These are phyloP conservation scores for Actinomortierella wolfii DNA, from an alignment of 371 early-diverging fungal genomes.

Conservation along the genomic window DNA sequence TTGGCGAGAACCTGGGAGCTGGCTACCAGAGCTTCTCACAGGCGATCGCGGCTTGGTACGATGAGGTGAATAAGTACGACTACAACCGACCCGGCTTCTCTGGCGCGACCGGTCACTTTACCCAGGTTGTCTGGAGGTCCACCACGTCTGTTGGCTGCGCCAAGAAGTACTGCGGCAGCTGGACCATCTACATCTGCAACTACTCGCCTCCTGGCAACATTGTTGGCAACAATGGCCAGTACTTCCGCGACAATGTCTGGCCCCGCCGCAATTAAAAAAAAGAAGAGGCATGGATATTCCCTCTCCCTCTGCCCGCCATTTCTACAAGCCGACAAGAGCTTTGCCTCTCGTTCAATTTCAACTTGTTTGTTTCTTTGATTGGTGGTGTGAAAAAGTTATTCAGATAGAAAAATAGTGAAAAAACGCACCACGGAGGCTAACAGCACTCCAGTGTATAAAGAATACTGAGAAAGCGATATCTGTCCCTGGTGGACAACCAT, in stretches of 20 bases:
- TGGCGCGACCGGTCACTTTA: constrained; percentile 38
- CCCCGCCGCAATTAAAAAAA: constrained; percentile 18
- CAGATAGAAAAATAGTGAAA: no score
- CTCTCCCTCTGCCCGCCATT: no score
- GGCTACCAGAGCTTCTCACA: constrained; percentile 44
- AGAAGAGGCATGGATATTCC: no score
- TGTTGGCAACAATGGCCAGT: constrained; percentile 24
- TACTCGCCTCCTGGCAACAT: constrained; percentile 55
- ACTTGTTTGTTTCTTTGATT: no score
- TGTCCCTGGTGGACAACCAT: no score
- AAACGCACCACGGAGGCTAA: no score
- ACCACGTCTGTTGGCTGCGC: constrained; percentile 59
- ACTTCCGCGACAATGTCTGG: constrained; percentile 51
- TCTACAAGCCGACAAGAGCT: no score
- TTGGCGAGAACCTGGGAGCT: constrained; percentile 56
- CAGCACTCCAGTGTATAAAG: no score
- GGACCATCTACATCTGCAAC: constrained; percentile 53
- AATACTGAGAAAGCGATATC: no score
- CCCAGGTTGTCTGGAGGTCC: constrained; percentile 53
- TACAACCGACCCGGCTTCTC: constrained; percentile 49
- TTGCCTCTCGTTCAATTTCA: no score
- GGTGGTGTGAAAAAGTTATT: no score
- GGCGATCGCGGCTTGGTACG: constrained; percentile 52
- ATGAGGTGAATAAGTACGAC: constrained; percentile 48
- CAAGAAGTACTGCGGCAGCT: constrained; percentile 45